Evolutionary conservation across 2,329 filamentous ascomycete genomes (phyloP), one percentile per base, ranked within the genome.

Genomic region (Clonostachys rhizophaga): DNA sequence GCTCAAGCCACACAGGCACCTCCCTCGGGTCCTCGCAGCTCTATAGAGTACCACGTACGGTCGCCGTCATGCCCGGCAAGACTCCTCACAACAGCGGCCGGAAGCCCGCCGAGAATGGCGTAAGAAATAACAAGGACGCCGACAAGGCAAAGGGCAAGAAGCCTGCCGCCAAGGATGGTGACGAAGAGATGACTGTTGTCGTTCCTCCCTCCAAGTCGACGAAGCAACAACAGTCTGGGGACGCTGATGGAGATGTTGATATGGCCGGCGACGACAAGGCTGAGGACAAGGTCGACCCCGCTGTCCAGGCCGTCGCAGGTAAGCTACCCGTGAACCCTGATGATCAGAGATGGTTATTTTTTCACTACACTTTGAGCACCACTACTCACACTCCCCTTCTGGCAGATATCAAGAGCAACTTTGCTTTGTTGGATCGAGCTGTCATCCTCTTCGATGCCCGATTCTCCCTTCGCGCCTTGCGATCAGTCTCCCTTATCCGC

Each of bases 401-500:
- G 48, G 37, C 63, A 97, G 94, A 96, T 68, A 95, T 99, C 73
- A 94, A 91, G 72, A 86, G 82, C 77, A 96, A 95, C 72, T 96
- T 96, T 64, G 82, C 83, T 45, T 80, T 99, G 54, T 80, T 99
- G 62, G 91, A 96, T 62, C 87, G 91, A 61, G 94, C 91, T 55
- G 92, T 99, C 54, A 79, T 85, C 54, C 83, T 95, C 59, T 99
- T 97, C 68, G 94, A 99, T 71, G 84, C 91, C 50, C 86, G 94
- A 74, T 99, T 96, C 72, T 90, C 92, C 48, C 86, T 99, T 54
- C 84, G 94, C 63, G 94, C 94, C 52, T 81, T 99, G 54, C 87
- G 94, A 60, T 95, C 91, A 58, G 95, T 97, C 72, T 96, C 94
- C 39, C 91, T 91, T 47, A 85, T 97, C 66, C 90, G 94, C 66